Conservation (phyloP, 192 early-diverging fungal genomes). For the Coemansia sp. region DNA sequence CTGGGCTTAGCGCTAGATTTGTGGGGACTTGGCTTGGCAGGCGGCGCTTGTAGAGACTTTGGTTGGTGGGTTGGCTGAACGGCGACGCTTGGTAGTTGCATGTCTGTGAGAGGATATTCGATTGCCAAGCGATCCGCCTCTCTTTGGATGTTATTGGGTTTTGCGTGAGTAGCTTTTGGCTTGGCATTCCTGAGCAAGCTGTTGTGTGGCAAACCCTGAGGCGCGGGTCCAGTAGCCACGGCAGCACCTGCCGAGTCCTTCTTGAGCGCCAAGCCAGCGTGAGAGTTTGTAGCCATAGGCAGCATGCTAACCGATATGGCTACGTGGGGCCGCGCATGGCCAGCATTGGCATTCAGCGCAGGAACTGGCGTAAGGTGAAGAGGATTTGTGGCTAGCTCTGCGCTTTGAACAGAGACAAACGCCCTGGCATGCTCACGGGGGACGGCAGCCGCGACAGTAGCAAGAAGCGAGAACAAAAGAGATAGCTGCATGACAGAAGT, state of each 20-base stretch:
- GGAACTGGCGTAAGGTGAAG: not conserved
- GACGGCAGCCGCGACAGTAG: not conserved
- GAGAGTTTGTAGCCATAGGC: not conserved
- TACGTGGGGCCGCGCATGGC: not conserved
- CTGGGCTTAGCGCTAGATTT: not conserved
- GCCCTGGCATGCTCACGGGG: not conserved
- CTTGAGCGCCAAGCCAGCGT: too few relatives aligned
- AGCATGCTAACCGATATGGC: not conserved
- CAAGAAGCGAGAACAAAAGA: not conserved
- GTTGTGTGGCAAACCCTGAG: not conserved
- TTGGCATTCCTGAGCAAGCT: not conserved
- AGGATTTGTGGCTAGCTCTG: not conserved
- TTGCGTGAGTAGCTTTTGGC: not conserved
- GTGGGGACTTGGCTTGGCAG: not conserved
- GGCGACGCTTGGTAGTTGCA: not conserved
- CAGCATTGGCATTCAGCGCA: not conserved
- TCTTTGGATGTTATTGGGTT: not conserved
- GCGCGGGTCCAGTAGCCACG: not conserved
- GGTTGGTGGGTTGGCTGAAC: not conserved
- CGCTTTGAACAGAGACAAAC: not conserved
- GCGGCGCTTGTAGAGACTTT: not conserved
- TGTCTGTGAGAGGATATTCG: slow-evolving; percentile 15
- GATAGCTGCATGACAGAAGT: not conserved
- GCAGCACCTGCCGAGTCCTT: too few relatives aligned
- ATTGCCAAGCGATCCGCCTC: slow-evolving; percentile 6